Conservation (phyloP, 225 moss, liverwort and hornwort genomes). For the Takakia lepidozioides region DNA sequence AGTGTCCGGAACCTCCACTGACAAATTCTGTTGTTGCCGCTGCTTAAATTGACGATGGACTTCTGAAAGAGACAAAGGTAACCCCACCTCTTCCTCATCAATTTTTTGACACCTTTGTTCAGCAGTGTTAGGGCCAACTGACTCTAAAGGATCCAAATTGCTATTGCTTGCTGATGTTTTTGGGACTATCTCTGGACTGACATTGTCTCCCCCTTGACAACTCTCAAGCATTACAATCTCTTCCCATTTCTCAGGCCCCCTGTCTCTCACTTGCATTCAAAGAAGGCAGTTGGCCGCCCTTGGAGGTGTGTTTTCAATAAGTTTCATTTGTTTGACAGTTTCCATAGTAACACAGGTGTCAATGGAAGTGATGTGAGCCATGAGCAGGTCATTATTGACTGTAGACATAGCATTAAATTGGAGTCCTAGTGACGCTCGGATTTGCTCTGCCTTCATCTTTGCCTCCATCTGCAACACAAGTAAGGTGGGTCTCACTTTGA, state of each 20-base stretch:
- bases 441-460: conserved; percentile 35
- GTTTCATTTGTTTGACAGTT: too few relatives aligned
- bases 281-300: conserved; percentile 1
- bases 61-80: conserved; percentile 25
- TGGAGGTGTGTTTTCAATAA: too few relatives aligned
- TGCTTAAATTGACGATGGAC: conserved; percentile 16
- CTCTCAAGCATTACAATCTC: conserved; percentile 27
- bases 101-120: neutral
- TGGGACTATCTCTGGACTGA: conserved; percentile 5
- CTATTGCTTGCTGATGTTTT: neutral
- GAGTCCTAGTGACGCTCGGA: conserved; percentile 40
- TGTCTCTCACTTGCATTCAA: conserved; percentile 6
- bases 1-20: too few relatives aligned
- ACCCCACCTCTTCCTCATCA: conserved; percentile 14
- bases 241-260: conserved; percentile 27
- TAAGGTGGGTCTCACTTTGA: neutral
- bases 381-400: too few relatives aligned
- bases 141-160: too few relatives aligned
- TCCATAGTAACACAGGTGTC: too few relatives aligned
- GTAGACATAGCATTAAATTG: conserved; percentile 42
- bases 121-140: too few relatives aligned
- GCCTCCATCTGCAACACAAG: conserved; percentile 37
- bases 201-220: conserved; percentile 14
- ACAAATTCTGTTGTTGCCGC: too few relatives aligned
- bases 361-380: too few relatives aligned